Evolutionary conservation across 257 asterid species (phyloP).

Genomic region (Nicotiana sylvestris): DNA sequence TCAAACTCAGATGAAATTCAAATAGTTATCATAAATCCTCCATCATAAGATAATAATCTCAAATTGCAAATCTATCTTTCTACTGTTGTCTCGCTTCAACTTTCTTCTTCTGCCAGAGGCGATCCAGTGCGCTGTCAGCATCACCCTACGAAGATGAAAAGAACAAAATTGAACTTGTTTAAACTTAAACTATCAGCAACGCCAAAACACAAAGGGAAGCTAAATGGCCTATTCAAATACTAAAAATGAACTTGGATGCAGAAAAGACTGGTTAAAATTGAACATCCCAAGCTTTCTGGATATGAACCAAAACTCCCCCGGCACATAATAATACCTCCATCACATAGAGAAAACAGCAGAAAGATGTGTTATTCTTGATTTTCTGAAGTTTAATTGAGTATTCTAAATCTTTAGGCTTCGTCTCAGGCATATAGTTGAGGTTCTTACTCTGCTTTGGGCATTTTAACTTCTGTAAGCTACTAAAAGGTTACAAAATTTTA

Average conservation of each 20-base stretch:
- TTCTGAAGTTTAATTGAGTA: neutral
- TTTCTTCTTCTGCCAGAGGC: conserved; percentile 33
- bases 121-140: conserved; percentile 28
- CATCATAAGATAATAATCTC: neutral
- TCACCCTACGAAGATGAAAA: conserved; percentile 22
- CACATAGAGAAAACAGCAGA: neutral
- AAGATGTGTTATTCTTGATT: neutral
- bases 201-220: neutral
- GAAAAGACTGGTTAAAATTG: neutral
- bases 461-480: neutral
- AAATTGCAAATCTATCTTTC: conserved; percentile 12
- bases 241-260: neutral
- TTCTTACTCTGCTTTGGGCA: neutral
- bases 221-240: neutral
- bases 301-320: neutral
- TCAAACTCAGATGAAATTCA: neutral
- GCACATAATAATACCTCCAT: neutral
- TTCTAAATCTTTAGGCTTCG: neutral
- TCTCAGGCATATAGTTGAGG: neutral
- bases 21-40: neutral
- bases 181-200: neutral
- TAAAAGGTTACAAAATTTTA: neutral
- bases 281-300: neutral
- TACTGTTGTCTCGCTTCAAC: conserved; percentile 22
- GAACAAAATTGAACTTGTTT: neutral